phyloP scores from a whole-genome alignment of 2,329 filamentous ascomycete genomes.

The Clarireedia hainanense region DNA sequence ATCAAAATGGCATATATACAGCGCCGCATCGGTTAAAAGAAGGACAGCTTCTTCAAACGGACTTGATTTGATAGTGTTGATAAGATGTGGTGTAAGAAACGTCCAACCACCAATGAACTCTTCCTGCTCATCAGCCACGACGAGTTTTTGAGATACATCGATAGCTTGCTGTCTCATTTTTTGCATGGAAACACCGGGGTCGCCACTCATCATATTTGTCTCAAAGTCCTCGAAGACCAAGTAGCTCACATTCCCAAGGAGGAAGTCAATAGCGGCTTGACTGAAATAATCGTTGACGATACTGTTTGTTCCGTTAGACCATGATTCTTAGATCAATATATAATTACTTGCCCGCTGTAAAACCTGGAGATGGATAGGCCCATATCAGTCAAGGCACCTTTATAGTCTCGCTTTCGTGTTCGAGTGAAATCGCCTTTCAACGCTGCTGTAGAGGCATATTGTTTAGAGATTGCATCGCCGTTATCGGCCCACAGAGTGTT shows the following conservation, averaged over 20 bases:
- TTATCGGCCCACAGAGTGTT: constrained; percentile 97
- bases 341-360: constrained; percentile 23
- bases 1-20: constrained; percentile 88
- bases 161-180: constrained; percentile 84
- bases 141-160: constrained; percentile 78
- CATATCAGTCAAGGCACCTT: constrained; percentile 84
- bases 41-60: constrained; percentile 86
- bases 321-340: not conserved
- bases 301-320: constrained; percentile 39
- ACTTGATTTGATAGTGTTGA: constrained; percentile 59
- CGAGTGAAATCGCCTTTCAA: constrained; percentile 96
- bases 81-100: constrained; percentile 64
- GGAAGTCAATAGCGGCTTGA: constrained; percentile 89
- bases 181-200: constrained; percentile 79
- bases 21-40: constrained; percentile 71
- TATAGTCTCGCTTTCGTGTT: constrained; percentile 82
- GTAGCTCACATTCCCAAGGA: constrained; percentile 79
- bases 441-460: constrained; percentile 91
- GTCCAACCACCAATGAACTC: constrained; percentile 89
- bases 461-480: constrained; percentile 88
- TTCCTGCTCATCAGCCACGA: constrained; percentile 74
- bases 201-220: constrained; percentile 83
- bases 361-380: constrained; percentile 77
- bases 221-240: constrained; percentile 92
- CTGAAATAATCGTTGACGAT: constrained; percentile 98